Conservation (phyloP, 192 early-diverging fungal species). For the Coemansia sp. region DNA sequence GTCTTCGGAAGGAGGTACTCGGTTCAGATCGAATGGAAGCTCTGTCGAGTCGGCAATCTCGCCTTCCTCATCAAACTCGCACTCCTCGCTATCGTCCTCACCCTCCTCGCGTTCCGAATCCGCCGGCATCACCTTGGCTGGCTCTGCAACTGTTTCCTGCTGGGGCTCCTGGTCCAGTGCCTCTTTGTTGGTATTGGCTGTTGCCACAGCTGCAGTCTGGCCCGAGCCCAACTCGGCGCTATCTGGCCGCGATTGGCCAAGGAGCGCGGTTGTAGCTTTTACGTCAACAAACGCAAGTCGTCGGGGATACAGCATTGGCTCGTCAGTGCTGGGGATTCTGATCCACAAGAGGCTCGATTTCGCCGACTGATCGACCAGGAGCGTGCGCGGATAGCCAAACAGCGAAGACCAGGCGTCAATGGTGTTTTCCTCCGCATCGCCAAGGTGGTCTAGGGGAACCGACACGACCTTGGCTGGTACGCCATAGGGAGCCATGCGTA, state of each 20-base stretch:
- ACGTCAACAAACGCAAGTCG: slow-evolving; percentile 21
- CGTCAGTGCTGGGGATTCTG: not conserved
- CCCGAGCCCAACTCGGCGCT: no score
- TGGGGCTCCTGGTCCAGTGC: no score
- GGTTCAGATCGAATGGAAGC: not conserved
- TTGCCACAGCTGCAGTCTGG: not conserved
- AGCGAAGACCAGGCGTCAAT: slow-evolving; percentile 25
- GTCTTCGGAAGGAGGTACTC: not conserved
- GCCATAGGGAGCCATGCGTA: slow-evolving; percentile 29
- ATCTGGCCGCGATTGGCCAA: no score
- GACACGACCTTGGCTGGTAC: slow-evolving; percentile 16
- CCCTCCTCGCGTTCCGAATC: slow-evolving; percentile 21
- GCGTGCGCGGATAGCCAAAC: slow-evolving; percentile 22
- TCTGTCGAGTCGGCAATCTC: slow-evolving; percentile 35
- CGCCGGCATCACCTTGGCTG: no score
- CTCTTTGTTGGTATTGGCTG: not conserved
- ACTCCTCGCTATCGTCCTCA: slow-evolving; percentile 24
- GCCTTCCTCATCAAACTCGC: slow-evolving; percentile 44
- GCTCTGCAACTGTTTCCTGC: no score
- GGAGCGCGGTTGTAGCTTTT: not conserved
- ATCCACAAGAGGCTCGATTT: slow-evolving; percentile 29
- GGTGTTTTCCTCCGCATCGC: slow-evolving; percentile 11
- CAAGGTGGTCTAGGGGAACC: slow-evolving; percentile 7
- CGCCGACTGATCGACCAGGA: not conserved
- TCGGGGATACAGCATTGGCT: slow-evolving; percentile 41